Base-by-base conservation (phyloP, 129 eudicot species). In the Apium graveolens region DNA sequence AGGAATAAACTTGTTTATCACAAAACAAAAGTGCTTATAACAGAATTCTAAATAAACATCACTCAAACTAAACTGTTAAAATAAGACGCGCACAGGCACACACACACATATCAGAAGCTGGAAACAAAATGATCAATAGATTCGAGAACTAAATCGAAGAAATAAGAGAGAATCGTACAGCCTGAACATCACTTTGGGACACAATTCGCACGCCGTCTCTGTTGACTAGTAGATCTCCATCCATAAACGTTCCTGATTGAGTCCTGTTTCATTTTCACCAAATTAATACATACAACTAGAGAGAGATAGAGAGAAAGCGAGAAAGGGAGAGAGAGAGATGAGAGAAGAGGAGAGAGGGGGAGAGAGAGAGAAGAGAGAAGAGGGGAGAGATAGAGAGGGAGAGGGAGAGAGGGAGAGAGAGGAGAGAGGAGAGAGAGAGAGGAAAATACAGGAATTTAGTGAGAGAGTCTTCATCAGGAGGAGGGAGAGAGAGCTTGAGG, bases 221-320 rank as follows among this genome's bases (percentile, higher is more conserved):
- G 79, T 96, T 96, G 60, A 96, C 99, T 37, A 92, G 82, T 74
- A 96, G 97, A 92, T 96, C 99, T 73, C 99, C 99, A 82, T 90
- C 95, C 90, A 83, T 88, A 85, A 92, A 96, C 46, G 99, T 96
- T 74, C 99, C 99, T 51, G 97, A 92, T 82, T 86, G 89, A 72
- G 97, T 92, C 70, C 99, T 96, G 76, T 37, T 81, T 29, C 35
- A 83, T 37, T 34, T 39, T 46, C 53, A 35, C 78, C 48, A 42
- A 65, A 65, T 42, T 24, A 37, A 62, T 38, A 14, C 31, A 76
- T 60, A 60, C 34, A 26, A 57, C 11, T 60, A 60, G 5, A 60
- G 69, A 60, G 69, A 12, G 74, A 69, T 11, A 69, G 57, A 7
- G 68, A 46, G 88, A 94, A 93, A 94, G 84, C 87, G 91, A 94